Base-by-base conservation (phyloP, 1,284 basidiomycete species). In the Pseudozyma flocculosa region DNA sequence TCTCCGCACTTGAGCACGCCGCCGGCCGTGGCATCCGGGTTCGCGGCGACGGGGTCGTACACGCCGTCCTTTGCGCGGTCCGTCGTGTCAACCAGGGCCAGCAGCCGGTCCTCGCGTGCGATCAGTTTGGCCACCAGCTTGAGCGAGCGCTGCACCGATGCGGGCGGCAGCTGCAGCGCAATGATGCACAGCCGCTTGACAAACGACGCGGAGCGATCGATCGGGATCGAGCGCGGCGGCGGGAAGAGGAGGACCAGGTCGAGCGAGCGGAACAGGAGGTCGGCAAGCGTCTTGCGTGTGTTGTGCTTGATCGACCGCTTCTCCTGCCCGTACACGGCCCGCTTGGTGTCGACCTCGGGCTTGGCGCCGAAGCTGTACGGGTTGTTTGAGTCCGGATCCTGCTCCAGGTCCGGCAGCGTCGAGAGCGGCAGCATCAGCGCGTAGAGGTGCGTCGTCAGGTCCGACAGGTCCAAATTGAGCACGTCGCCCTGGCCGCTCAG, bases 401-500 rank as follows among this genome's bases (percentile, higher is more conserved):
- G 80, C 61, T 83, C 82, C 48, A 84, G 76, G 10, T 79, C 79
- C 1, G 82, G 80, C 57, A 80, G 80, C 40, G 82, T 64, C 2
- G 80, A 79, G 3, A 84, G 76, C 0, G 81, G 81, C 9, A 82
- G 76, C 11, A 84, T 73, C 40, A 83, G 81, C 32, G 84, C 80
- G 79, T 91, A 92, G 15, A 92, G 82, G 39, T 85, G 83, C 49
- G 85, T 85, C 73, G 92, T 84, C 76, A 98, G 93, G 72, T 95
- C 94, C 67, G 83, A 84, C 44, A 98, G 83, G 81, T 98, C 95
- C 73, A 99, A 89, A 73, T 94, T 93, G 68, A 99, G 84, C 3
- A 64, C 46, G 81, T 98, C 94, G 85, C 92, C 93, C 85, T 99
- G 95, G 13, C 94, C 95, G 17, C 88, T 88, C 40, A 98, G 85